Conservation (phyloP, 139 green algal genomes). For the Chlorella sp. region DNA sequence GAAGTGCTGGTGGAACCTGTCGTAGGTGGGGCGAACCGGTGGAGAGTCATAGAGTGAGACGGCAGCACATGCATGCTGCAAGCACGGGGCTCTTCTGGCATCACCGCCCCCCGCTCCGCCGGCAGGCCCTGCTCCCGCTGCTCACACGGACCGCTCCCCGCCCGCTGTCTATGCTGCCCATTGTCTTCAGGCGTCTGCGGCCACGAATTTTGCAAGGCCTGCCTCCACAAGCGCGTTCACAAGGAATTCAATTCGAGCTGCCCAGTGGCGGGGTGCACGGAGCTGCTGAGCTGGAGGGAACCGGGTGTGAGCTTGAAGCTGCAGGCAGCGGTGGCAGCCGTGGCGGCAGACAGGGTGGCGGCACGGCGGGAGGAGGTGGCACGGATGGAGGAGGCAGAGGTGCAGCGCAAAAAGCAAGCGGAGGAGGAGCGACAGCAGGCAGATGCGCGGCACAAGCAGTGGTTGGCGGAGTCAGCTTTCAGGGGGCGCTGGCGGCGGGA, state of each 20-base stretch:
- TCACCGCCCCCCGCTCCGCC: too few species aligned
- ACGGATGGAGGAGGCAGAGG: background rate
- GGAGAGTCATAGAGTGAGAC: background rate
- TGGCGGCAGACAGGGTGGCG: background rate
- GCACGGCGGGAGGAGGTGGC: background rate
- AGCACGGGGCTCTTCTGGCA: too few species aligned
- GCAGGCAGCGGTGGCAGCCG: background rate
- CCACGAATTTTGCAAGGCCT: background rate
- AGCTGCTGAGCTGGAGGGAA: background rate
- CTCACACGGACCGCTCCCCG: too few species aligned
- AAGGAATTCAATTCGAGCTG: background rate
- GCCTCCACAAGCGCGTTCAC: background rate
- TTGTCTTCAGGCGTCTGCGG: background rate
- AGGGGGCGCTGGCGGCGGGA: background rate
- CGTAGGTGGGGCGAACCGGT: background rate
- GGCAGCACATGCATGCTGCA: background rate
- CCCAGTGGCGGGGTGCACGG: background rate
- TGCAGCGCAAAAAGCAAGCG: too few species aligned
- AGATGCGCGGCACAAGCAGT: background rate
- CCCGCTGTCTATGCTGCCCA: too few species aligned
- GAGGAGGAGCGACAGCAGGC: background rate
- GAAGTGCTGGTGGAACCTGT: background rate
- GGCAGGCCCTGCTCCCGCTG: too few species aligned
- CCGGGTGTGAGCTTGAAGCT: background rate
- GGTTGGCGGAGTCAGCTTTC: background rate